These are phyloP conservation scores for Neocallimastix lanati DNA, from an alignment of 192 early-diverging fungal species.

Conservation along the genomic window DNA sequence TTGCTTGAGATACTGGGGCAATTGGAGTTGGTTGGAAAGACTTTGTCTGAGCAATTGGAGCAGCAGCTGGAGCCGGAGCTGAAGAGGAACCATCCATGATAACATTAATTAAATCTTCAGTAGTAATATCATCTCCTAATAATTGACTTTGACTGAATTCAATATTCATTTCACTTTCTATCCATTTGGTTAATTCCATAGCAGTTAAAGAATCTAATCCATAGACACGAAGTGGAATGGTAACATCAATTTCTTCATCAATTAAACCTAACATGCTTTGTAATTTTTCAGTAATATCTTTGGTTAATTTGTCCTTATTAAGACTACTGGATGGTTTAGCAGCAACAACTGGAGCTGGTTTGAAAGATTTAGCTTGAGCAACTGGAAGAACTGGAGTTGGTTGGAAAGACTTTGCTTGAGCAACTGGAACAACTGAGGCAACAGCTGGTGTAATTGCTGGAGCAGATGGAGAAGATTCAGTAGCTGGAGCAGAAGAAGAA, in stretches of 20 bases:
- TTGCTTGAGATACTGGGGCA: too few relatives aligned
- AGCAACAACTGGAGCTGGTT: too few relatives aligned
- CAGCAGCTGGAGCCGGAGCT: not conserved
- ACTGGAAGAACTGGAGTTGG: too few relatives aligned
- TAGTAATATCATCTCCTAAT: not conserved
- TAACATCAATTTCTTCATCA: too few relatives aligned
- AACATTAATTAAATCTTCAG: not conserved
- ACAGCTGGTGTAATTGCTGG: too few relatives aligned
- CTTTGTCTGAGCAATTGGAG: not conserved
- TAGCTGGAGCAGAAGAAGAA: not conserved
- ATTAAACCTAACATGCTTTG: too few relatives aligned
- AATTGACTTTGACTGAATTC: not conserved
- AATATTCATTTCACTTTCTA: not conserved
- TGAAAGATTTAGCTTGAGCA: too few relatives aligned
- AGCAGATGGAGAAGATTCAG: not conserved
- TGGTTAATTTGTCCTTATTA: too few relatives aligned
- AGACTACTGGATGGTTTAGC: too few relatives aligned
- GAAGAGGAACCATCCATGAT: not conserved
- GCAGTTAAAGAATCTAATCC: not conserved
- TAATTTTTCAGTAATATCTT: too few relatives aligned
- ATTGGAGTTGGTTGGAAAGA: not conserved
- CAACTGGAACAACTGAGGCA: too few relatives aligned
- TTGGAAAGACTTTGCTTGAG: too few relatives aligned
- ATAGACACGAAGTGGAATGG: not conserved
- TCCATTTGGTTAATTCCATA: not conserved